Evolutionary conservation across 1,139 yeast genomes (phyloP).

Genomic region (Saccharomyces hybrid): DNA sequence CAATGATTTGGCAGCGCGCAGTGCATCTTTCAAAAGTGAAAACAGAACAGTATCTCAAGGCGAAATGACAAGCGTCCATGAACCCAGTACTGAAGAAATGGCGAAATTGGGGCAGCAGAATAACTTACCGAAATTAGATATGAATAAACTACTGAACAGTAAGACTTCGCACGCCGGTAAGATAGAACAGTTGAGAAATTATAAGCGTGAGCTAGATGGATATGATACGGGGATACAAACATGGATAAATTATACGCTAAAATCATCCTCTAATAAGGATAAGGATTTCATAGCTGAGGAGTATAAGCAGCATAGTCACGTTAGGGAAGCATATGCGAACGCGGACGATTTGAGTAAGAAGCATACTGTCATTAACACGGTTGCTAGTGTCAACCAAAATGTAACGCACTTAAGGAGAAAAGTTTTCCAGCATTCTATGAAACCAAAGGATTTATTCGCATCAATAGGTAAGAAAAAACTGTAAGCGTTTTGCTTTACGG

Average conservation of each 20-base stretch:
- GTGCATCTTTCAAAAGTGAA: neutral
- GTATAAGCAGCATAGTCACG: conserved; percentile 29
- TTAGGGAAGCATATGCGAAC: conserved; percentile 31
- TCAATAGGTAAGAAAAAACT: conserved; percentile 29
- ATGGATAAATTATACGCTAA: conserved; percentile 30
- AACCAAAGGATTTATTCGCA: conserved; percentile 30
- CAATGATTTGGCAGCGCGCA: neutral
- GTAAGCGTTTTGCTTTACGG: neutral
- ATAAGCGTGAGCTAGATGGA: conserved; percentile 16
- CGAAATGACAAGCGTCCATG: conserved; percentile 14
- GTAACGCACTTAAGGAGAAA: conserved; percentile 31
- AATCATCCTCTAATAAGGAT: conserved; percentile 22
- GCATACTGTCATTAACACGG: conserved; percentile 30
- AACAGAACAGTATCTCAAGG: neutral
- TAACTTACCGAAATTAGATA: conserved; percentile 20
- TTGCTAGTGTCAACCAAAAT: conserved; percentile 31
- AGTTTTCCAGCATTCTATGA: conserved; percentile 30
- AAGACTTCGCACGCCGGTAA: conserved; percentile 21
- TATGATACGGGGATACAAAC: conserved; percentile 28
- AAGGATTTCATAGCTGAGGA: conserved; percentile 27
- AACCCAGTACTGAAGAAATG: conserved; percentile 15
- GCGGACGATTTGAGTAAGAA: conserved; percentile 31
- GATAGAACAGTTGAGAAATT: conserved; percentile 18
- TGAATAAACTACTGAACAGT: conserved; percentile 20
- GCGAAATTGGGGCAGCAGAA: conserved; percentile 11